Base-by-base conservation (phyloP, 2,329 filamentous ascomycete genomes). In the Ophiostoma ips region DNA sequence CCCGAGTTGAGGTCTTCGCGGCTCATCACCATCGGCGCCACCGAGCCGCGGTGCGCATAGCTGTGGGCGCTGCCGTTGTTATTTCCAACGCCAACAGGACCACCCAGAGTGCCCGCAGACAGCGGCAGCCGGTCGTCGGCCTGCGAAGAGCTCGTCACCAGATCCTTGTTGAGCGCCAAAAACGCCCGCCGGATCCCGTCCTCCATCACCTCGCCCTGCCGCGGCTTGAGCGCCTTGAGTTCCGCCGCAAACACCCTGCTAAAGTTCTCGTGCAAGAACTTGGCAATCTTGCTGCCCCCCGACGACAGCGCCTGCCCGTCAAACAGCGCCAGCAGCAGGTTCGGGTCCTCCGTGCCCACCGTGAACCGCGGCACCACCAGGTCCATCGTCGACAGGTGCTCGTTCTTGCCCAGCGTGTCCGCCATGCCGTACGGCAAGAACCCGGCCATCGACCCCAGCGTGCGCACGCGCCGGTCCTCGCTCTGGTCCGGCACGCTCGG, bases 341-440 rank as follows among this genome's bases (percentile, higher is more conserved):
- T 89, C 40, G 87, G 83, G 57, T 96, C 88, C 31, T 33, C 50
- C 19, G 50, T 52, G 15, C 87, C 86, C 61, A 88, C 85, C 60
- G 89, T 84, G 68, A 95, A 92, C 43, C 87, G 80, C 11, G 92
- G 92, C 30, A 96, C 86, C 18, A 98, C 87, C 67, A 98, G 82
- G 63, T 98, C 92, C 52, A 96, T 83, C 2, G 89, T 95, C 5
- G 92, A 96, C 48, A 98, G 69, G 63, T 98, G 92, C 65, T 98
- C 92, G 58, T 90, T 89, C 61, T 81, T 85, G 36, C 92, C 92
- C 13, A 98, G 71, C 13, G 87, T 94, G 66, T 98, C 92, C 8
- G 92, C 92, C 89, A 98, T 95, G 54, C 92, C 92, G 60, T 98
- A 98, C 1, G 87, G 83, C 65, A 98, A 77, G 31, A 87, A 83